Evolutionary conservation across 768 basidiomycete species (phyloP).

Genomic region (Lactarius psammicola): DNA sequence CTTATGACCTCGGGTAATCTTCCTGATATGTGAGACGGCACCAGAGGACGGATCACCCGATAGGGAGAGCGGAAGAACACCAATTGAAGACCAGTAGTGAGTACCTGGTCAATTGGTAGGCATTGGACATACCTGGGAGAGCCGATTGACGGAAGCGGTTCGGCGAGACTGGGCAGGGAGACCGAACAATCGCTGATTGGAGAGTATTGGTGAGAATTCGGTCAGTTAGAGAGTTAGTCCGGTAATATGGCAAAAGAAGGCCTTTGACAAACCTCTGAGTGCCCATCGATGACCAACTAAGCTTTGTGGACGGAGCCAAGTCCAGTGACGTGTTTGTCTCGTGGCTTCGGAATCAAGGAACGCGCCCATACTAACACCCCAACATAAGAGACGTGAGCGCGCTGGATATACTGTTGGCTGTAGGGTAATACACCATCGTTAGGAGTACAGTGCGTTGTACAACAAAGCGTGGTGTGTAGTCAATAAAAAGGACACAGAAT

Average conservation of each 20-base stretch:
- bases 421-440: too few relatives aligned
- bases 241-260: background rate
- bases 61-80: background rate
- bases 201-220: background rate
- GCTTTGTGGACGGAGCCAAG: background rate
- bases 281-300: background rate
- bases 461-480: too few relatives aligned
- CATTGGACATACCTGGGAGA: background rate
- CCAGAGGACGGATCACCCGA: background rate
- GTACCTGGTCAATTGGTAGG: background rate
- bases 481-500: too few relatives aligned
- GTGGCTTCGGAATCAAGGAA: too few relatives aligned
- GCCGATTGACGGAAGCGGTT: background rate
- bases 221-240: background rate
- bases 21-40: background rate
- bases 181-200: background rate
- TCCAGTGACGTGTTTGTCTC: too few relatives aligned
- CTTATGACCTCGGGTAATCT: background rate
- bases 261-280: background rate
- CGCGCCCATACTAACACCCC: too few relatives aligned
- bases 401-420: too few relatives aligned
- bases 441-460: too few relatives aligned
- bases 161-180: background rate
- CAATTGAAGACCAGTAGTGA: background rate
- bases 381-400: too few relatives aligned